These are phyloP conservation scores for Alternaria dauci DNA, from an alignment of 2,329 filamentous ascomycete genomes.

Conservation along the genomic window DNA sequence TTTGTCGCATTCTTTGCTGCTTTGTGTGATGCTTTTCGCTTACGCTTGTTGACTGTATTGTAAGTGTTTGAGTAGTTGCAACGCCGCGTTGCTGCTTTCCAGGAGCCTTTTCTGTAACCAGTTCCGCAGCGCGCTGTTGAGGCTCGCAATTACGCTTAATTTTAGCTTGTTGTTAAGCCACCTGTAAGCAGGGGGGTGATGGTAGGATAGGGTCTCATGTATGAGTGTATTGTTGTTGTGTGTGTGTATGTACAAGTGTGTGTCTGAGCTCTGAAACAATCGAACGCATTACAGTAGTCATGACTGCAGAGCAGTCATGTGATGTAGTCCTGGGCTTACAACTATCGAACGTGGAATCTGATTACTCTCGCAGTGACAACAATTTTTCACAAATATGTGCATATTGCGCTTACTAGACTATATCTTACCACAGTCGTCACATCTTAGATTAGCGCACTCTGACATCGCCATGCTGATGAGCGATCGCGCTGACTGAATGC, in stretches of 20 bases:
- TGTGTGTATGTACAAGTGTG: background rate
- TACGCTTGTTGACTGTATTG: background rate
- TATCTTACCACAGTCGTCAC: background rate
- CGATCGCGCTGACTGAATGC: background rate
- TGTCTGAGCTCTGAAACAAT: too few relatives aligned
- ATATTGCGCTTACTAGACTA: background rate
- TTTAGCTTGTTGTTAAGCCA: background rate
- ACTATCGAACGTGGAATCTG: background rate
- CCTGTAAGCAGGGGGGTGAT: background rate
- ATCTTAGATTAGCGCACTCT: background rate
- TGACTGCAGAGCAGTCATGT: too few relatives aligned
- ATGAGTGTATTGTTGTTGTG: background rate
- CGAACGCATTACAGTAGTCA: too few relatives aligned
- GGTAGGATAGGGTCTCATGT: too few relatives aligned
- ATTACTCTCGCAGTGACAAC: background rate
- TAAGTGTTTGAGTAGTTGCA: background rate
- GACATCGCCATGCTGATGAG: background rate
- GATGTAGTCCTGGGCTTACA: background rate
- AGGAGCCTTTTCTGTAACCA: background rate
- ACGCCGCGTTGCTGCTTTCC: conserved; percentile 3
- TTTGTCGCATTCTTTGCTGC: conserved; percentile 1
- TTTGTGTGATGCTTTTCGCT: conserved; percentile 2
- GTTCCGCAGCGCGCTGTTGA: background rate
- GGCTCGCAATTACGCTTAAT: background rate
- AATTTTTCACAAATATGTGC: background rate